These are phyloP conservation scores for Leishmania tarentolae DNA, from an alignment of 208 protist species.

Conservation along the genomic window DNA sequence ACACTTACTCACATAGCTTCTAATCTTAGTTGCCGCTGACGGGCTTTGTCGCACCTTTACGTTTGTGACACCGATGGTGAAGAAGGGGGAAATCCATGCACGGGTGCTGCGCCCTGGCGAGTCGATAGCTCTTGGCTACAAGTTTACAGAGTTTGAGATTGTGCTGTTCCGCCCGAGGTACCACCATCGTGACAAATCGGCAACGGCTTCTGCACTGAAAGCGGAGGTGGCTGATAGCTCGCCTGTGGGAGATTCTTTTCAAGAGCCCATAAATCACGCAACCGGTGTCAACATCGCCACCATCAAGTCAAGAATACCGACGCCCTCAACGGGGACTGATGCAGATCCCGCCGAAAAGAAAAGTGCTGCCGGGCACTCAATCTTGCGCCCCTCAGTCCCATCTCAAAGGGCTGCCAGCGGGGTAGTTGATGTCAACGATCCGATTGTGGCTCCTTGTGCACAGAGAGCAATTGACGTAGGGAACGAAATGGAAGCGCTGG, in stretches of 20 bases:
- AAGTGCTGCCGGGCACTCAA: background rate
- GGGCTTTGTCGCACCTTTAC: background rate
- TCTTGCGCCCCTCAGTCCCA: background rate
- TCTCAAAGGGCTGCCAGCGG: background rate
- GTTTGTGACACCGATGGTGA: slow-evolving; percentile 24
- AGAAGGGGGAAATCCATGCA: slow-evolving; percentile 38
- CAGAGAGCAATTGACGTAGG: background rate
- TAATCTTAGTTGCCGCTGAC: background rate
- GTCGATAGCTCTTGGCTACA: slow-evolving; percentile 54
- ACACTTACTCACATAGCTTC: background rate
- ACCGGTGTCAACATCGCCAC: background rate
- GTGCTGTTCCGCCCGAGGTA: slow-evolving; percentile 69
- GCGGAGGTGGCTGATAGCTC: background rate
- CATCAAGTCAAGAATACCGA: background rate
- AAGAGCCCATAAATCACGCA: slow-evolving; percentile 1
- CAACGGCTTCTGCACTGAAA: slow-evolving; percentile 4
- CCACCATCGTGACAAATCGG: slow-evolving; percentile 24
- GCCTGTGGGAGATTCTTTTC: slow-evolving; percentile 7
- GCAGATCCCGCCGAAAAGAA: background rate
- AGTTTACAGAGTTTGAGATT: slow-evolving; percentile 71
- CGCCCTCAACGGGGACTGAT: background rate
- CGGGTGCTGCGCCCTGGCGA: slow-evolving; percentile 66
- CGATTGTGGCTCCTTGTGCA: background rate
- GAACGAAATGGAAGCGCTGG: background rate
- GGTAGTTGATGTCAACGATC: slow-evolving; percentile 1